Evolutionary conservation across 495 filamentous ascomycete genomes (phyloP), one percentile per base, ranked within the genome.

Genomic region (Tuber calosporum): DNA sequence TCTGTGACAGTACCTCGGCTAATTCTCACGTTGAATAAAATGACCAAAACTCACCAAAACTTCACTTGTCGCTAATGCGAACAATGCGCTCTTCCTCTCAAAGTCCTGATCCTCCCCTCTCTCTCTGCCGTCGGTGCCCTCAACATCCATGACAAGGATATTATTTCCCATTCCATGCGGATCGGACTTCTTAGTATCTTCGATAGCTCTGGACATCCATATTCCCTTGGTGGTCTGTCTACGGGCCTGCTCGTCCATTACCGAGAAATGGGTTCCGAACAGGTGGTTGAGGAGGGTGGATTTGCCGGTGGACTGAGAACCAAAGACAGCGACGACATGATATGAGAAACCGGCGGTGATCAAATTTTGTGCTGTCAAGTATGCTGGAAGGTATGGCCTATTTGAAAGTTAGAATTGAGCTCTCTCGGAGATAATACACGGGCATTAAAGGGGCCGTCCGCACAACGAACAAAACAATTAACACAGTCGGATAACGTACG

Each of bases 121-220:
- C 84, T 99, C 95, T 75, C 95, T 89, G 69, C 95, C 95, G 83
- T 99, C 95, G 17, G 95, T 99, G 78, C 95, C 95, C 83, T 99
- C 95, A 62, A 99, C 95, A 82, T 99, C 95, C 95, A 99, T 99
- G 76, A 99, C 94, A 75, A 99, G 84, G 80, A 99, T 97, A 82
- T 99, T 99, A 72, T 96, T 92, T 78, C 93, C 94, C 94, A 97
- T 97, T 15, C 81, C 81, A 1, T 80, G 80, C 13, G 79, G 77
- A 39, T 75, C 79, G 53, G 53, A 1, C 22, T 80, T 82, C 69
- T 77, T 71, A 70, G 82, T 74, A 76, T 85, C 84, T 77, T 85
- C 88, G 84, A 95, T 93, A 81, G 97, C 97, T 83, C 96, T 96
- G 72, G 93, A 96, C 89, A 99, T 89, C 95, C 95, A 99, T 82